phyloP scores from a whole-genome alignment of 129 eudicot genomes.

The Mikania micrantha region DNA sequence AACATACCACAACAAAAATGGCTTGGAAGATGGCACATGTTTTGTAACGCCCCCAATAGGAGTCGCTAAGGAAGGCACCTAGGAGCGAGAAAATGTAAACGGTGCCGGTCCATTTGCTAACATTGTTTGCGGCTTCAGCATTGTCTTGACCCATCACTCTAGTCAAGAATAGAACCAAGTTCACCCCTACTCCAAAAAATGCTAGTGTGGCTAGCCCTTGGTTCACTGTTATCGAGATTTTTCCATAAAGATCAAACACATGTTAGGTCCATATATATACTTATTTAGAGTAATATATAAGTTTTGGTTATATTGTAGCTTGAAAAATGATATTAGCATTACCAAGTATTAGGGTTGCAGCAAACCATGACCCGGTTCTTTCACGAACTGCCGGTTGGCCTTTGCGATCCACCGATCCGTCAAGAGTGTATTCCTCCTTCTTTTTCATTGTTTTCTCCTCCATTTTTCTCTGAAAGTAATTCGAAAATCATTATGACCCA shows the following conservation, averaged over 20 bases:
- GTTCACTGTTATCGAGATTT: conserved; percentile 44
- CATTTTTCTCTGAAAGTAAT: conserved; percentile 23
- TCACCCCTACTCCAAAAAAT: conserved; percentile 83
- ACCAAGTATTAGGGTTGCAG: conserved; percentile 78
- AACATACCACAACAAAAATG: conserved; percentile 63
- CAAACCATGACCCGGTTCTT: conserved; percentile 70
- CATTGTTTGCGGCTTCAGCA: conserved; percentile 75
- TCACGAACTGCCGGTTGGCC: conserved; percentile 67
- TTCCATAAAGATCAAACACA: background rate
- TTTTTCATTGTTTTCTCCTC: conserved; percentile 32
- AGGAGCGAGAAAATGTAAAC: conserved; percentile 80
- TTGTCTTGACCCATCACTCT: conserved; percentile 84
- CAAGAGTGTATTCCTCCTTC: conserved; percentile 55
- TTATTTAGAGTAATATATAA: too few relatives aligned
- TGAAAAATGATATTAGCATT: background rate
- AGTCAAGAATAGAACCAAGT: conserved; percentile 70
- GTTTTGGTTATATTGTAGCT: background rate
- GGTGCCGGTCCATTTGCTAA: conserved; percentile 94
- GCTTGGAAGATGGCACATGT: conserved; percentile 81
- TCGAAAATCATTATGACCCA: background rate
- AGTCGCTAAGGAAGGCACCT: conserved; percentile 87
- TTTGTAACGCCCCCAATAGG: conserved; percentile 84
- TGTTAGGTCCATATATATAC: conserved; percentile 2
- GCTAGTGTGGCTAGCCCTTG: conserved; percentile 91
- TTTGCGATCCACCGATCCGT: conserved; percentile 62